Conservation (phyloP, 2,329 filamentous ascomycete species). For the Furcasterigmium furcatum region DNA sequence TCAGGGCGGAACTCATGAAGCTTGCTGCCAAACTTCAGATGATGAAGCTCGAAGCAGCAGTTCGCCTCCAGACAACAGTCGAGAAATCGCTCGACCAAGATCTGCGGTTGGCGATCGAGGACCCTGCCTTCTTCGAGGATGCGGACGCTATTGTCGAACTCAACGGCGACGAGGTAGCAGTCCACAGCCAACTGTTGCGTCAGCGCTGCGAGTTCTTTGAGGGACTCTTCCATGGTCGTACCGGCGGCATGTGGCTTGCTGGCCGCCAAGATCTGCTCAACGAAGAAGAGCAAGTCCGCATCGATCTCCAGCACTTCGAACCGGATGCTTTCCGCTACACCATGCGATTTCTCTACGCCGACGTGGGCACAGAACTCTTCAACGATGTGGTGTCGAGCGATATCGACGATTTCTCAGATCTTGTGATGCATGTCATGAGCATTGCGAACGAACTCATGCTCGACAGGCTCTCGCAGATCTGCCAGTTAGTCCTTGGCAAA, state of each 20-base stretch:
- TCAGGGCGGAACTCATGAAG: conserved; percentile 85
- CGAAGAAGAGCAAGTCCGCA: conserved; percentile 47
- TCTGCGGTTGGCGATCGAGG: conserved; percentile 65
- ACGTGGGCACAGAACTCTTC: conserved; percentile 78
- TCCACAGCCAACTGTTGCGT: conserved; percentile 78
- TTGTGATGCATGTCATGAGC: conserved; percentile 87
- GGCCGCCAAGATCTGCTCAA: conserved; percentile 52
- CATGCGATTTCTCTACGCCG: conserved; percentile 77
- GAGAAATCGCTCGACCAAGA: conserved; percentile 64
- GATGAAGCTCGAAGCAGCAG: conserved; percentile 69
- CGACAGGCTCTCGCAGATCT: conserved; percentile 83
- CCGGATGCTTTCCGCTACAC: conserved; percentile 74
- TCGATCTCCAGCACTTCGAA: conserved; percentile 82
- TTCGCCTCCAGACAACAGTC: conserved; percentile 69
- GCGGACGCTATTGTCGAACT: conserved; percentile 79
- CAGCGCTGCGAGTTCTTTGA: conserved; percentile 90
- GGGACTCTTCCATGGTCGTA: conserved; percentile 84
- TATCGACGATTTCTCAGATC: conserved; percentile 80
- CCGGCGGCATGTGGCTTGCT: conserved; percentile 79
- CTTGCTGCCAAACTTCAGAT: conserved; percentile 71
- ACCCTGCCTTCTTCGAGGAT: conserved; percentile 71
- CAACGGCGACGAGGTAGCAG: conserved; percentile 65
- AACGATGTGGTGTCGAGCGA: conserved; percentile 68
- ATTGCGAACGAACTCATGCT: conserved; percentile 95
- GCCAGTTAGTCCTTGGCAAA: conserved; percentile 77